phyloP scores from a whole-genome alignment of 2,329 filamentous ascomycete genomes.

The Phaeosphaeria sp. region DNA sequence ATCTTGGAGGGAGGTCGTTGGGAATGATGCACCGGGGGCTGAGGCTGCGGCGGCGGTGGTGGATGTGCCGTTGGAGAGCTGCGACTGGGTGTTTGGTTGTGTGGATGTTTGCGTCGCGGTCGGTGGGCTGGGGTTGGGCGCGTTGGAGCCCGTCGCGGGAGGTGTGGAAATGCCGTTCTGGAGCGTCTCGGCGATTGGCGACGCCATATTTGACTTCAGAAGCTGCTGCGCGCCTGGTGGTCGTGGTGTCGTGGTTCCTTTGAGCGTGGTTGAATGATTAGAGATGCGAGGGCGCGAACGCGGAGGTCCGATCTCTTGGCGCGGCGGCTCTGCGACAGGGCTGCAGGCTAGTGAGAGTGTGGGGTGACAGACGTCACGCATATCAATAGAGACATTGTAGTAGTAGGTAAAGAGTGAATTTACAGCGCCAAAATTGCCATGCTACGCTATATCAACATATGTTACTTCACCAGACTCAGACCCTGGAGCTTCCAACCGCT shows the following conservation, averaged over 20 bases:
- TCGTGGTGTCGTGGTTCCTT: slow-evolving; percentile 6
- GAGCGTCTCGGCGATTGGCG: slow-evolving; percentile 41
- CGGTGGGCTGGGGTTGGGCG: slow-evolving; percentile 40
- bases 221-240: too few relatives aligned
- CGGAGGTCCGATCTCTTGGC: slow-evolving; percentile 12
- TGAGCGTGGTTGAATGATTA: slow-evolving; percentile 3
- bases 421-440: neutral
- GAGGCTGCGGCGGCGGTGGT: slow-evolving; percentile 18
- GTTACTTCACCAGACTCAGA: too few relatives aligned
- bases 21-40: slow-evolving; percentile 41
- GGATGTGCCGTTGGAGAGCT: slow-evolving; percentile 26
- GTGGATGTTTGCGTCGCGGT: slow-evolving; percentile 28
- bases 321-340: slow-evolving; percentile 17
- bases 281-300: neutral
- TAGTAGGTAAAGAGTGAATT: neutral
- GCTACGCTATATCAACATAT: neutral
- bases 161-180: slow-evolving; percentile 50
- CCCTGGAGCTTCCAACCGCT: slow-evolving; percentile 15
- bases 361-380: slow-evolving; percentile 11
- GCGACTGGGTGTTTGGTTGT: slow-evolving; percentile 22
- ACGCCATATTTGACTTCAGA: slow-evolving; percentile 47
- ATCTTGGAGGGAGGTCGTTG: slow-evolving; percentile 43
- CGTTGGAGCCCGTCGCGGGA: slow-evolving; percentile 39
- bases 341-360: slow-evolving; percentile 11
- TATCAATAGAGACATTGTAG: neutral